Base-by-base conservation (phyloP, 2,329 filamentous ascomycete species). In the Alternaria arborescens region DNA sequence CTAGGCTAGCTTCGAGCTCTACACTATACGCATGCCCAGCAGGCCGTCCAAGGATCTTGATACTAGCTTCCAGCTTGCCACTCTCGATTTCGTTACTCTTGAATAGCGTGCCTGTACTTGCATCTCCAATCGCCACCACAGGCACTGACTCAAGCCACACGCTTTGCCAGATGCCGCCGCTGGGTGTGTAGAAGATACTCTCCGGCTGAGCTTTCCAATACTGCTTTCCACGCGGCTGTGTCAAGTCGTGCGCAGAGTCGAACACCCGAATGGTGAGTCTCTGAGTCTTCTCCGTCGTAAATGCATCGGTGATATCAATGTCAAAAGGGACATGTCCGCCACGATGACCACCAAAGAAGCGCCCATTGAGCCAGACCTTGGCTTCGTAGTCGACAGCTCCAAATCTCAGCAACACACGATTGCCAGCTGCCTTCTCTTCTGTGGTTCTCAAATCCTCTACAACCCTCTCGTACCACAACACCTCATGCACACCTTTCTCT, bases 191-290 rank as follows among this genome's bases (percentile, higher is more conserved):
- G 68, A 87, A 87, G 67, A 87, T 87, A 52, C 83, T 85, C 71
- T 89, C 86, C 0, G 87, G 85, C 72, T 87, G 81, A 1, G 85
- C 84, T 4, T 81, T 83, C 87, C 87, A 89, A 69, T 88, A 88
- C 74, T 91, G 89, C 73, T 91, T 91, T 0, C 89, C 89, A 32
- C 89, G 82, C 1, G 87, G 89, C 72, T 91, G 88, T 0, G 85
- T 84, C 8, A 90, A 77, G 61, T 91, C 88, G 60, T 84, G 85
- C 0, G 88, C 86, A 0, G 88, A 90, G 73, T 91, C 88, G 40
- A 84, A 85, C 0, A 89, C 85, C 3, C 88, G 82, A 4, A 90
- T 55, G 0, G 85, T 87, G 5, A 91, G 70, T 20, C 68, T 57
- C n/a, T 72, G 64, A 3, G 62, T 56, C 6, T 47, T 51, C 8